These are phyloP conservation scores for Curvularia sp. DNA, from an alignment of 2,329 filamentous ascomycete genomes.

Conservation along the genomic window DNA sequence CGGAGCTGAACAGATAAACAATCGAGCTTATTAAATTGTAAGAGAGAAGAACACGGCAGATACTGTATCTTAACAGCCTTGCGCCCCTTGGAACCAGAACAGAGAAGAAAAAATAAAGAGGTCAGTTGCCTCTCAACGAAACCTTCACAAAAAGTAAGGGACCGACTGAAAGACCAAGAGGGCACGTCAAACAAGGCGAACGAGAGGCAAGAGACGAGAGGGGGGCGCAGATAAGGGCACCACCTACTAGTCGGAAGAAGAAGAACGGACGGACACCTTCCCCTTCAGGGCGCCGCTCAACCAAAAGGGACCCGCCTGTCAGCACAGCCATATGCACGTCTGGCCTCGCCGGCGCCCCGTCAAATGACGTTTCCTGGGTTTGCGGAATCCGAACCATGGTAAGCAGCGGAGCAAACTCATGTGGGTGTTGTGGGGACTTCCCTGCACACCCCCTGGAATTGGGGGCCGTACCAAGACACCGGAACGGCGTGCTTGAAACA, in stretches of 20 bases:
- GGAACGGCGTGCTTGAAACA: constrained; percentile 13
- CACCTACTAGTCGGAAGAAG: background rate
- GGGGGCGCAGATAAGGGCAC: background rate
- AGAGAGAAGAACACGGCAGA: background rate
- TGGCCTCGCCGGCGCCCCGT: constrained; percentile 1
- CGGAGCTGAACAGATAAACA: background rate
- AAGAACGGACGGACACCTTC: background rate
- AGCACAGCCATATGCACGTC: constrained; percentile 4
- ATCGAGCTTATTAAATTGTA: background rate
- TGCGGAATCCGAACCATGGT: background rate
- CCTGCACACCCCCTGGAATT: constrained; percentile 9
- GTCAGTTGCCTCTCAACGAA: background rate
- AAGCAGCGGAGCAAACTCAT: background rate
- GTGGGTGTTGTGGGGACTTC: background rate
- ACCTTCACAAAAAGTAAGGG: background rate
- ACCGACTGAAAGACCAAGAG: background rate
- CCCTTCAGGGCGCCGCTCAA: background rate
- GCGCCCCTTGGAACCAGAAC: background rate
- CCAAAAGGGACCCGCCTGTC: background rate
- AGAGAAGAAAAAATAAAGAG: background rate
- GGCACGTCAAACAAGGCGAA: too few relatives aligned
- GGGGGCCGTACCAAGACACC: constrained; percentile 5
- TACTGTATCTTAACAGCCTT: background rate
- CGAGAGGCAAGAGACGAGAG: background rate
- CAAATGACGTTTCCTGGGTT: constrained; percentile 11